Percentiles rank a stretch among this genome's conserved stretches.
phyloP scores from a whole-genome alignment of 2,329 filamentous ascomycete species.

The Zymoseptoria passerinii region DNA sequence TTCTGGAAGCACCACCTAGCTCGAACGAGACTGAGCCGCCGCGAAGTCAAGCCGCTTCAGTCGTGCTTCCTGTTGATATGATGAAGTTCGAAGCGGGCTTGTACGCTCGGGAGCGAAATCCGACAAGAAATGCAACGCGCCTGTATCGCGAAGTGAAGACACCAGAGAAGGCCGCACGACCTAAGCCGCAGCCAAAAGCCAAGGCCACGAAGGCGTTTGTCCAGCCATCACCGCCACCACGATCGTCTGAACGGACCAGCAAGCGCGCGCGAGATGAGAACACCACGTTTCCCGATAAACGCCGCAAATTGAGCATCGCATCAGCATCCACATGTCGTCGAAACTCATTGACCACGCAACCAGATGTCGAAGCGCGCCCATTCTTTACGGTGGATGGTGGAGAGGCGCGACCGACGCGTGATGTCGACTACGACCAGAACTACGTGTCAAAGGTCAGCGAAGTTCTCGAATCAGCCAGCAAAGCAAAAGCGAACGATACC shows the following conservation, averaged over 20 bases:
- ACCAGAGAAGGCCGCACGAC: not conserved
- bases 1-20: not conserved
- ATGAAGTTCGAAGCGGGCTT: not conserved
- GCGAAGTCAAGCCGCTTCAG: not conserved
- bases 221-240: not conserved
- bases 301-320: not conserved
- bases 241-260: not conserved
- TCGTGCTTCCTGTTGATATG: not conserved
- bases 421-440: not conserved
- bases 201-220: not conserved
- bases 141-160: not conserved
- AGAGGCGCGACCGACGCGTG: not conserved
- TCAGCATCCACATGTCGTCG: not conserved
- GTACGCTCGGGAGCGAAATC: not conserved
- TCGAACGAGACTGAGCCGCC: not conserved
- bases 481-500: constrained; percentile 1
- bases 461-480: constrained; percentile 1
- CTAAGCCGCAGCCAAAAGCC: not conserved
- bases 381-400: not conserved
- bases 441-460: not conserved
- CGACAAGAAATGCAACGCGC: not conserved
- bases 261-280: not conserved
- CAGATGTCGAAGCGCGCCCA: not conserved
- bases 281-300: not conserved
- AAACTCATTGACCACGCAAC: not conserved